These are phyloP conservation scores for Phoma sp. DNA, from an alignment of 2,329 filamentous ascomycete genomes.

Conservation along the genomic window DNA sequence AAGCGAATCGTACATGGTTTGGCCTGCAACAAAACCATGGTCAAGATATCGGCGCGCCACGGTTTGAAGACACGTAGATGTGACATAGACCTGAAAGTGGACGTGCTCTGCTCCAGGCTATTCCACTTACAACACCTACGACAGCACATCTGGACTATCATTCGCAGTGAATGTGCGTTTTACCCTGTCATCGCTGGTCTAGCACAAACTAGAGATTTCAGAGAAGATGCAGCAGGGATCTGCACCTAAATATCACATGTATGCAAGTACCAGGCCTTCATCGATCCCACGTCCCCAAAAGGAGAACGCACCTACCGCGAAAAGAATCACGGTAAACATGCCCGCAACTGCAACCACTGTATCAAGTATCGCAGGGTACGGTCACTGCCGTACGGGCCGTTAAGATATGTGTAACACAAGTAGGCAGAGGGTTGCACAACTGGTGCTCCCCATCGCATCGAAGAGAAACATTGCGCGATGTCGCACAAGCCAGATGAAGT, in stretches of 20 bases:
- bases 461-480: neutral
- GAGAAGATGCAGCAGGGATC: too few relatives aligned
- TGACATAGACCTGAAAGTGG: neutral
- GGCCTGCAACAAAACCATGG: neutral
- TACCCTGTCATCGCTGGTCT: too few relatives aligned
- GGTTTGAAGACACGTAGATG: neutral
- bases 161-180: too few relatives aligned
- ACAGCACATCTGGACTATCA: too few relatives aligned
- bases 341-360: neutral
- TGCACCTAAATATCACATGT: neutral
- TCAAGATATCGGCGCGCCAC: too few relatives aligned
- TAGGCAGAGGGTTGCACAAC: constrained; percentile 4
- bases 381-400: constrained; percentile 19
- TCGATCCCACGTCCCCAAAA: neutral
- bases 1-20: too few relatives aligned
- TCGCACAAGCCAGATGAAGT: constrained; percentile 5
- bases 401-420: constrained; percentile 9
- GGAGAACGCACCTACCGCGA: neutral
- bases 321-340: neutral
- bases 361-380: constrained; percentile 3
- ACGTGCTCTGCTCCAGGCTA: neutral
- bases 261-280: neutral
- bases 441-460: constrained; percentile 15
- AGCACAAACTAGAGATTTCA: too few relatives aligned
- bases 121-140: neutral